Percentiles rank a stretch among this genome's conserved stretches.
These are phyloP conservation scores for Dactylonectria macrodidyma DNA, from an alignment of 2,329 filamentous ascomycete genomes.

Conservation along the genomic window DNA sequence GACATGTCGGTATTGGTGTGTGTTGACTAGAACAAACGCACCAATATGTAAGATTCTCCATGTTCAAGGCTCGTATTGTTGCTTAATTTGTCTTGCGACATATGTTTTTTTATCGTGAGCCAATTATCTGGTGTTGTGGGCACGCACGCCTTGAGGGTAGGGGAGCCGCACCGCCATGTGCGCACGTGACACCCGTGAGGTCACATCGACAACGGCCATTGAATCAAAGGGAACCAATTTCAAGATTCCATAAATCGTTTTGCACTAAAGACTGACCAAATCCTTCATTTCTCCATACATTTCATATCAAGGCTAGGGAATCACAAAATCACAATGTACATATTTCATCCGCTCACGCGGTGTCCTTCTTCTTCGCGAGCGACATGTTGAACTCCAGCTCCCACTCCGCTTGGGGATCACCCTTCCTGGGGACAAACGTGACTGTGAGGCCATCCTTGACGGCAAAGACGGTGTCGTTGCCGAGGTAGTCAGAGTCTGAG, in stretches of 20 bases:
- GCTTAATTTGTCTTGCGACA: no score
- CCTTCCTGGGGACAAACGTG: slow-evolving; percentile 39
- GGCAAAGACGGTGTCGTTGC: slow-evolving; percentile 42
- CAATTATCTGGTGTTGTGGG: no score
- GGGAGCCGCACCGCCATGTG: no score
- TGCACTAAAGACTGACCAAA: neutral
- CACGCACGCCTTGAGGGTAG: no score
- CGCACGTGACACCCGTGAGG: no score
- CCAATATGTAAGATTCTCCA: no score
- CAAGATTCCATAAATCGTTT: neutral
- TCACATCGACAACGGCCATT: no score
- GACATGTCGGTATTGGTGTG: no score
- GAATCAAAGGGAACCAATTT: neutral
- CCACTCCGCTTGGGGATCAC: slow-evolving; percentile 37
- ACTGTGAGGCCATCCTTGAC: slow-evolving; percentile 44
- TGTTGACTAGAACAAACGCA: no score
- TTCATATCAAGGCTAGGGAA: neutral
- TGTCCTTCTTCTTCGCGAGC: slow-evolving; percentile 10
- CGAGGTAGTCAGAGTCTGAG: slow-evolving; percentile 39
- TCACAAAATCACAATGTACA: neutral
- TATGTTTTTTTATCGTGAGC: no score
- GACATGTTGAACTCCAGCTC: slow-evolving; percentile 40
- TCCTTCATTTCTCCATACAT: neutral
- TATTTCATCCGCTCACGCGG: neutral
- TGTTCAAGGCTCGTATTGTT: no score